Evolutionary conservation across 805 yeast species (phyloP).

Genomic region (Starmerella floricola): DNA sequence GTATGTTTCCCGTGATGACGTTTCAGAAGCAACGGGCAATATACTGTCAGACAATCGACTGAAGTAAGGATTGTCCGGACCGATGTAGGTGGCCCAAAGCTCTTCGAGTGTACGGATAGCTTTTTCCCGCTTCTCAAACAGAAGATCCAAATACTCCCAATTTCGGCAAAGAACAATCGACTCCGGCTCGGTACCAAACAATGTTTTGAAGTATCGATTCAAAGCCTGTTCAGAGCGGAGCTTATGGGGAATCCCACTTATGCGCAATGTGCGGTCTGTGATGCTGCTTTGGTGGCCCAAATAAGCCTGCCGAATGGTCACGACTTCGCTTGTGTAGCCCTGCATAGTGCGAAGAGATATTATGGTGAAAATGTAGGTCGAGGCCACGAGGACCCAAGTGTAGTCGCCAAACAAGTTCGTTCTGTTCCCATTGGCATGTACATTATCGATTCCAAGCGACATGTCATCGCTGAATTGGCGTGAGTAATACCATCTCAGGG

Average conservation of each 20-base stretch:
- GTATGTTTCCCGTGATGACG: not conserved
- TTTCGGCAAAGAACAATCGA: conserved; percentile 72
- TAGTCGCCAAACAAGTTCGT: conserved; percentile 31
- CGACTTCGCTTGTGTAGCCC: conserved; percentile 56
- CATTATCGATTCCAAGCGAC: no score
- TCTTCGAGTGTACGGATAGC: conserved; percentile 50
- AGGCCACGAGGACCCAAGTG: conserved; percentile 75
- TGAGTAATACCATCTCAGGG: conserved; percentile 69
- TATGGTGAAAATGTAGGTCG: conserved; percentile 76
- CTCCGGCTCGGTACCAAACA: conserved; percentile 70
- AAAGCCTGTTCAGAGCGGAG: conserved; percentile 60
- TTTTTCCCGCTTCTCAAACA: conserved; percentile 47
- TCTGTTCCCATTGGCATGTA: no score
- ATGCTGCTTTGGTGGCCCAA: conserved; percentile 78
- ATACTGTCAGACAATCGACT: no score
- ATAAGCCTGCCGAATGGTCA: conserved; percentile 63
- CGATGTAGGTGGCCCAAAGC: conserved; percentile 59
- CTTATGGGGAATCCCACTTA: conserved; percentile 80
- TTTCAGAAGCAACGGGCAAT: no score
- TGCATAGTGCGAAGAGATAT: conserved; percentile 35
- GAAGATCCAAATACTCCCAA: conserved; percentile 61
- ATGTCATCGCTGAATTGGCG: conserved; percentile 55
- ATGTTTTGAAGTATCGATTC: conserved; percentile 59
- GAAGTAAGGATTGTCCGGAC: conserved; percentile 27
- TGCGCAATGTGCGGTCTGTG: conserved; percentile 78